A percentile compares a stretch with the other conserved stretches of the same genome.
These are phyloP conservation scores for Cryomyces minteri DNA, from an alignment of 495 filamentous ascomycete genomes.

Conservation along the genomic window DNA sequence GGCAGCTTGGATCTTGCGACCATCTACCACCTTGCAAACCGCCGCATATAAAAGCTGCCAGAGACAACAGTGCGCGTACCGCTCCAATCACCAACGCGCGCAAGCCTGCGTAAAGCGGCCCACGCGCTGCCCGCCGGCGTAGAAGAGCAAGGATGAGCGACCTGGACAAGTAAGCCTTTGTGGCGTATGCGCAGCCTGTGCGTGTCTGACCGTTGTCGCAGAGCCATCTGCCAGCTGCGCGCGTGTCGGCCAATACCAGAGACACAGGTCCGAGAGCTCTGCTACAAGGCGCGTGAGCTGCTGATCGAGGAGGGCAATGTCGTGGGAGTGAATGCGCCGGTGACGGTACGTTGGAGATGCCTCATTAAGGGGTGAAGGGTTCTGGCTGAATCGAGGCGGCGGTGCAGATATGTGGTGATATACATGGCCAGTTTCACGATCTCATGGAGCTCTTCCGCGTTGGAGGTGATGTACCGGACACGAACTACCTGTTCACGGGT, in stretches of 20 bases:
- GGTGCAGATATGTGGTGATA: constrained; percentile 72
- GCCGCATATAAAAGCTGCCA: too few species aligned
- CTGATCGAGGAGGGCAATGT: constrained; percentile 97
- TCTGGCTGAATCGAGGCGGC: constrained; percentile 14
- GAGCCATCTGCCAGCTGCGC: constrained; percentile 78
- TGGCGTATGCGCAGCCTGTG: not conserved
- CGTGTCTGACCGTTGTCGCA: constrained; percentile 25
- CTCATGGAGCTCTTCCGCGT: constrained; percentile 97
- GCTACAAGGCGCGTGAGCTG: constrained; percentile 92
- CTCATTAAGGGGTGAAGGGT: not conserved
- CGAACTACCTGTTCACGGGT: constrained; percentile 76
- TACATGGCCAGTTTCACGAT: constrained; percentile 72
- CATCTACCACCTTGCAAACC: too few species aligned
- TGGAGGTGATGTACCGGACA: constrained; percentile 88
- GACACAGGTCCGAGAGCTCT: constrained; percentile 83
- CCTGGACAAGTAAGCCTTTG: constrained; percentile 48
- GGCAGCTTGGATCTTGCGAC: too few species aligned
- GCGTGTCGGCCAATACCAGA: constrained; percentile 94
- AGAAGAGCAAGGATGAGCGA: constrained; percentile 48
- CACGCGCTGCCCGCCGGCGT: not conserved
- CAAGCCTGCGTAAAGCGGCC: not conserved
- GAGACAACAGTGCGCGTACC: too few species aligned
- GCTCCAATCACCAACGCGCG: too few species aligned
- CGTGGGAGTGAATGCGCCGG: constrained; percentile 85
- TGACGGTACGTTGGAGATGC: constrained; percentile 41